Conservation (phyloP, 139 green algal genomes). For the Helicosporidium sp. region DNA sequence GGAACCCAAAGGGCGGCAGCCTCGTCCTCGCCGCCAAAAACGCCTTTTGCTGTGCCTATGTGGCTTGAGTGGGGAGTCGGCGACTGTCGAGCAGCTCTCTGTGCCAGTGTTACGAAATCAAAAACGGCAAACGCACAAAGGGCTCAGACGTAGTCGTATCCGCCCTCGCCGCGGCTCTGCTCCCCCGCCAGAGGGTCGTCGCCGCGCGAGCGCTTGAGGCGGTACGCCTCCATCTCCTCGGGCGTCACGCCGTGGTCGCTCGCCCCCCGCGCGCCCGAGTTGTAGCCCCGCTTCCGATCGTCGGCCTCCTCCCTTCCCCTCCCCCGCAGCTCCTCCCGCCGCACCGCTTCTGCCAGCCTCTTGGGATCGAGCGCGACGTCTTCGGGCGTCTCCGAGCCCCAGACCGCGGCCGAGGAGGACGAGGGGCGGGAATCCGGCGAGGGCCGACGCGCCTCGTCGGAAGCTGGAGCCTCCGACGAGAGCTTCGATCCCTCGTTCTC, state of each 20-base stretch:
- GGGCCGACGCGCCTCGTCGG: neutral
- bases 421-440: neutral
- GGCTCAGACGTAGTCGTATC: too few species aligned
- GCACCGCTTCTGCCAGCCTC: constrained; percentile 54
- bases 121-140: too few species aligned
- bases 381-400: constrained; percentile 35
- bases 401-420: too few species aligned
- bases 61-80: too few species aligned
- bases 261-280: constrained; percentile 37
- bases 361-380: constrained; percentile 45
- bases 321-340: constrained; percentile 28
- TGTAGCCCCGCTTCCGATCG: constrained; percentile 68
- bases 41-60: constrained; percentile 53
- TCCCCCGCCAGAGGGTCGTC: constrained; percentile 65
- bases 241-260: constrained; percentile 40
- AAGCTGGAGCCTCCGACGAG: constrained; percentile 24
- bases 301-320: constrained; percentile 24
- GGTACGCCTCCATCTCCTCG: constrained; percentile 97
- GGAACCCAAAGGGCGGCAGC: constrained; percentile 21
- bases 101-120: too few species aligned
- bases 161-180: too few species aligned
- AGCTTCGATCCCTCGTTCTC: constrained; percentile 36
- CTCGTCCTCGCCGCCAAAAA: constrained; percentile 37
- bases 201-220: constrained; percentile 36
- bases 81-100: too few species aligned